These are phyloP conservation scores for Delphinella strobiligena DNA, from an alignment of 2,329 filamentous ascomycete genomes.

Conservation along the genomic window DNA sequence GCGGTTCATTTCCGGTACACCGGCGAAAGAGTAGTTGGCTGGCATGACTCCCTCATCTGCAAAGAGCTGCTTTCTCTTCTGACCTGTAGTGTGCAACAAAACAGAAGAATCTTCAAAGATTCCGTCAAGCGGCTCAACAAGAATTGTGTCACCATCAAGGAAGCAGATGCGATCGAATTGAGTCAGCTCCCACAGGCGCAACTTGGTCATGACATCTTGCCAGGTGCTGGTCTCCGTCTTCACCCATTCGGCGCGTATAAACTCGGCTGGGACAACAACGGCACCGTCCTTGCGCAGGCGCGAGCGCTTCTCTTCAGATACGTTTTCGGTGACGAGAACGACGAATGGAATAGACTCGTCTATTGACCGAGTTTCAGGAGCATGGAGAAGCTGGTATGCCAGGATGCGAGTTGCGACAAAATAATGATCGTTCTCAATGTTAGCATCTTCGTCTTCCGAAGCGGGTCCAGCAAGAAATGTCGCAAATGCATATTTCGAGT, in stretches of 20 bases:
- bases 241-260: slow-evolving; percentile 22
- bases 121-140: slow-evolving; percentile 18
- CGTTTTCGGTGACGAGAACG: slow-evolving; percentile 17
- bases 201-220: slow-evolving; percentile 26
- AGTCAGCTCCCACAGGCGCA: slow-evolving; percentile 26
- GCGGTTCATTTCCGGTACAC: slow-evolving; percentile 18
- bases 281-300: slow-evolving; percentile 18
- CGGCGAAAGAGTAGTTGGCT: slow-evolving; percentile 20
- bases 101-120: slow-evolving; percentile 24
- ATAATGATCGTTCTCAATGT: slow-evolving; percentile 18
- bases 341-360: slow-evolving; percentile 18
- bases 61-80: slow-evolving; percentile 12
- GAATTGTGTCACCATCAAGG: slow-evolving; percentile 23
- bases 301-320: slow-evolving; percentile 15
- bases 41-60: slow-evolving; percentile 19
- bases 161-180: slow-evolving; percentile 25
- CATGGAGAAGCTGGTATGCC: slow-evolving; percentile 20
- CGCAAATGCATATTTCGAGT: slow-evolving; percentile 16
- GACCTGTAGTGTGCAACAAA: slow-evolving; percentile 11
- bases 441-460: slow-evolving; percentile 12
- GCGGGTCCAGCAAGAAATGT: slow-evolving; percentile 17
- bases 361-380: slow-evolving; percentile 16
- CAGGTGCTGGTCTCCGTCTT: slow-evolving; percentile 17
- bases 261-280: slow-evolving; percentile 14
- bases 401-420: slow-evolving; percentile 19